Evolutionary conservation across 257 asterid genomes (phyloP).

Genomic region (Datura wrightii): DNA sequence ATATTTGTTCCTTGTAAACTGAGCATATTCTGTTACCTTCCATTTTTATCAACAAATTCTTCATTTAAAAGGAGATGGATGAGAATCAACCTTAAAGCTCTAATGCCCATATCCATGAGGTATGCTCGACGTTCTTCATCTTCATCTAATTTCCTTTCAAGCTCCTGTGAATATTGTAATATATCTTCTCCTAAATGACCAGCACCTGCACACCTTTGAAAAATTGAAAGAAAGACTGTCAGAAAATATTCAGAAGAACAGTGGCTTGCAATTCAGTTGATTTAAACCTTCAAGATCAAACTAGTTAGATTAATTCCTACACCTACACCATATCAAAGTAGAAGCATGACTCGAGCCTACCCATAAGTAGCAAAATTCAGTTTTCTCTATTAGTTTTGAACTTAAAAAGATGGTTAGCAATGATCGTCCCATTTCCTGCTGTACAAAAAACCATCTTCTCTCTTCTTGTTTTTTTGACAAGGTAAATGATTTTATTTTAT

Average conservation of each 20-base stretch:
- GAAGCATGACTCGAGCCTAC: background rate
- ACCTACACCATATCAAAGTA: background rate
- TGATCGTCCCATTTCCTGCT: background rate
- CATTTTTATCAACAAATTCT: conserved; percentile 15
- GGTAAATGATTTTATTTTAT: conserved; percentile 17
- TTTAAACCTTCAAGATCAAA: background rate
- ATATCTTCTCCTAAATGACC: conserved; percentile 94
- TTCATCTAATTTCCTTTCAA: conserved; percentile 62
- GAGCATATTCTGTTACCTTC: background rate
- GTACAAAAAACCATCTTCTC: background rate
- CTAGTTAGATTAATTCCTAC: background rate
- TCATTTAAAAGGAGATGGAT: background rate
- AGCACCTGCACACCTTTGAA: conserved; percentile 90
- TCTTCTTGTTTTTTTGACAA: background rate
- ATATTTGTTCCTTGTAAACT: conserved; percentile 8
- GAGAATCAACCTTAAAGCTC: conserved; percentile 75
- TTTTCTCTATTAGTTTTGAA: background rate
- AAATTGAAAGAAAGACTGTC: conserved; percentile 27
- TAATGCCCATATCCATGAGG: conserved; percentile 83
- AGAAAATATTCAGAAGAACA: conserved; percentile 23
- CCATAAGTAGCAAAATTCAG: background rate
- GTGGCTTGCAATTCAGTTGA: conserved; percentile 20
- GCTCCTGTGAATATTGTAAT: conserved; percentile 66
- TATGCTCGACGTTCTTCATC: conserved; percentile 78
- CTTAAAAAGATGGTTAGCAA: background rate